Conservation (phyloP, 371 early-diverging fungal species). For the Parasitella parasitica region DNA sequence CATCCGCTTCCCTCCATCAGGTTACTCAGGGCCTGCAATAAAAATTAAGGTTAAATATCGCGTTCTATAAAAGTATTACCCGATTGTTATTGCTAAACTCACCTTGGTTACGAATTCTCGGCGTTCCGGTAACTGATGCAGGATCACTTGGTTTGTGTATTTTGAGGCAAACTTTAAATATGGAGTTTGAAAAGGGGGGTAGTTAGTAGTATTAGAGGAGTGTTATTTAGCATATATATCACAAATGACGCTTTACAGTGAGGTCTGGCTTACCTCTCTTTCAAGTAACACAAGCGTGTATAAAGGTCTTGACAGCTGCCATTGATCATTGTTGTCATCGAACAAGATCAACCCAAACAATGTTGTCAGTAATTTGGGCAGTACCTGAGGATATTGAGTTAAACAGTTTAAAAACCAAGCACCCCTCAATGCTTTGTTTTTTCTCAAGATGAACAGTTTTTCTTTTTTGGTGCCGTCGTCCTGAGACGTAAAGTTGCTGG, state of each 20-base stretch:
- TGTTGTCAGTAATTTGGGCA: conserved; percentile 56
- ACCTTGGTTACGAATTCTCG: conserved; percentile 67
- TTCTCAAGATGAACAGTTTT: neutral
- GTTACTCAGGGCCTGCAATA: conserved; percentile 40
- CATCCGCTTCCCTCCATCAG: conserved; percentile 71
- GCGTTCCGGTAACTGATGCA: conserved; percentile 69
- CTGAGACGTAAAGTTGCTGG: neutral
- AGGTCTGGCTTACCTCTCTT: conserved; percentile 59
- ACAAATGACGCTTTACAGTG: neutral
- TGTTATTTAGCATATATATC: neutral
- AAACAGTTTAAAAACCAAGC: conserved; percentile 54
- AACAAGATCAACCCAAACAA: conserved; percentile 74
- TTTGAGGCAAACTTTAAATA: conserved; percentile 57
- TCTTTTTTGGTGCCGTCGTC: neutral
- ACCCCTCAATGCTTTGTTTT: neutral
- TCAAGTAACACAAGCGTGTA: conserved; percentile 74
- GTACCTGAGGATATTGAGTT: conserved; percentile 49
- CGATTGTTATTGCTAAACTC: conserved; percentile 2
- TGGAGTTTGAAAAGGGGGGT: neutral
- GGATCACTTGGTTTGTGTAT: conserved; percentile 66
- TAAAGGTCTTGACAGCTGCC: conserved; percentile 82
- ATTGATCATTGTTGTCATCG: conserved; percentile 76
- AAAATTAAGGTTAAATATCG: conserved; percentile 7
- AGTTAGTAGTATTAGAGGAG: too few relatives aligned
- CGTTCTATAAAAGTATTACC: neutral